Conservation (phyloP, 139 green algal species). For the Tetradesmus lagerheimii region DNA sequence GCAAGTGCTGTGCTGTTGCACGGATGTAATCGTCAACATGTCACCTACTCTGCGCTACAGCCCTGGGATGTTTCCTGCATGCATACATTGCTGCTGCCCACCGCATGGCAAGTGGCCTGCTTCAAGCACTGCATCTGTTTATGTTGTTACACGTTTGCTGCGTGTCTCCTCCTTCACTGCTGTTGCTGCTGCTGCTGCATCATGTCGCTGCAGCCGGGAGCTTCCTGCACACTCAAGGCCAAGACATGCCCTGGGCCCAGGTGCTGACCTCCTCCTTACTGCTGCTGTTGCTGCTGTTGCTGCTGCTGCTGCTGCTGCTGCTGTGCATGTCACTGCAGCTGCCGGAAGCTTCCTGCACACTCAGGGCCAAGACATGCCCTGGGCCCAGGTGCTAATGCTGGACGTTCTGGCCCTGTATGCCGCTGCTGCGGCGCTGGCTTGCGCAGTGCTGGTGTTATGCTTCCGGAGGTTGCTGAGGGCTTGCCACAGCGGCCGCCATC, state of each 20-base stretch:
- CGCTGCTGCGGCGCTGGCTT: background rate
- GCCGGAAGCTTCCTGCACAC: constrained; percentile 45
- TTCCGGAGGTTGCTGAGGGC: background rate
- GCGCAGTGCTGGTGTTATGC: background rate
- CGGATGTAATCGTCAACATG: too few relatives aligned
- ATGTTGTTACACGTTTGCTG: background rate
- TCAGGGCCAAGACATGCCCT: background rate
- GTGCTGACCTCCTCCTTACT: too few relatives aligned
- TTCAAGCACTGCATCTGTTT: too few relatives aligned
- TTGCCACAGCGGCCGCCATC: too few relatives aligned
- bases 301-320: background rate
- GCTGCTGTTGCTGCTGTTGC: background rate
- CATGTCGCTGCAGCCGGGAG: background rate
- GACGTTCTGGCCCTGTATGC: background rate
- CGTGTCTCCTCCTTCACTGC: background rate
- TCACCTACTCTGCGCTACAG: too few relatives aligned
- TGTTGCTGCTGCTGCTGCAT: background rate
- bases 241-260: background rate
- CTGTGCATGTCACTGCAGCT: background rate
- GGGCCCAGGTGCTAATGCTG: background rate
- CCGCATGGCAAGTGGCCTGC: too few relatives aligned
- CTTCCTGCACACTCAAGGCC: constrained; percentile 45
- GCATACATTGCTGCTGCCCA: too few relatives aligned
- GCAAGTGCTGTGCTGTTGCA: too few relatives aligned
- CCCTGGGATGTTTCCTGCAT: too few relatives aligned